Percentiles rank a stretch among this genome's conserved stretches.
Conservation (phyloP, 768 basidiomycete genomes). For the Peribolospora kevripleyi region DNA sequence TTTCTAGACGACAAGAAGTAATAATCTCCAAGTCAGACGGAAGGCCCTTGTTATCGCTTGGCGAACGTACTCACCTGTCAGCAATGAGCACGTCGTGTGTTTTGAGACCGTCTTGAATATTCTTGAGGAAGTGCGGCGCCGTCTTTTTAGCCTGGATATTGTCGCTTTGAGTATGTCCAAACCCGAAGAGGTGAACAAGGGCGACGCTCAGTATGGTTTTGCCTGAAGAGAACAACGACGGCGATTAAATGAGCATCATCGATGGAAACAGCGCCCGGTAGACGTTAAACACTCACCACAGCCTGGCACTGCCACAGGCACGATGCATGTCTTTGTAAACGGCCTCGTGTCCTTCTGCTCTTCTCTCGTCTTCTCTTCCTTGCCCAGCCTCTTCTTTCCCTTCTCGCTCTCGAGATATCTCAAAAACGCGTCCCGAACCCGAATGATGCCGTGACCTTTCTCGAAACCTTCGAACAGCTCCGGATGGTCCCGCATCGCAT, state of each 20-base stretch:
- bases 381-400: slow-evolving; percentile 5
- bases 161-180: slow-evolving; percentile 83
- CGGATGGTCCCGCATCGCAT: slow-evolving; percentile 38
- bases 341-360: slow-evolving; percentile 6
- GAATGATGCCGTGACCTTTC: slow-evolving; percentile 57
- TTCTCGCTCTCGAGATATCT: slow-evolving; percentile 28
- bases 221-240: slow-evolving; percentile 26
- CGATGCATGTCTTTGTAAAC: slow-evolving; percentile 45
- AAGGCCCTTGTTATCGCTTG: too few relatives aligned
- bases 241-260: background rate
- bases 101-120: slow-evolving; percentile 38
- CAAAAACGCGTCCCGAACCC: slow-evolving; percentile 50
- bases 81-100: slow-evolving; percentile 61
- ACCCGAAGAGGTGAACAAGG: slow-evolving; percentile 50
- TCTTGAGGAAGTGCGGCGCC: slow-evolving; percentile 23
- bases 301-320: slow-evolving; percentile 76
- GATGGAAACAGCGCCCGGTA: background rate
- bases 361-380: slow-evolving; percentile 3
- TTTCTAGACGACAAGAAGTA: slow-evolving; percentile 29
- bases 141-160: slow-evolving; percentile 56
- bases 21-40: background rate
- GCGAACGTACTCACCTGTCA: slow-evolving; percentile 41
- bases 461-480: slow-evolving; percentile 34
- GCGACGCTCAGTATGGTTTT: slow-evolving; percentile 72
- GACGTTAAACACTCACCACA: slow-evolving; percentile 38